Evolutionary conservation across 164 flowering plant genomes (phyloP), one percentile per base, ranked within the genome.

Genomic region (Malania oleifera): DNA sequence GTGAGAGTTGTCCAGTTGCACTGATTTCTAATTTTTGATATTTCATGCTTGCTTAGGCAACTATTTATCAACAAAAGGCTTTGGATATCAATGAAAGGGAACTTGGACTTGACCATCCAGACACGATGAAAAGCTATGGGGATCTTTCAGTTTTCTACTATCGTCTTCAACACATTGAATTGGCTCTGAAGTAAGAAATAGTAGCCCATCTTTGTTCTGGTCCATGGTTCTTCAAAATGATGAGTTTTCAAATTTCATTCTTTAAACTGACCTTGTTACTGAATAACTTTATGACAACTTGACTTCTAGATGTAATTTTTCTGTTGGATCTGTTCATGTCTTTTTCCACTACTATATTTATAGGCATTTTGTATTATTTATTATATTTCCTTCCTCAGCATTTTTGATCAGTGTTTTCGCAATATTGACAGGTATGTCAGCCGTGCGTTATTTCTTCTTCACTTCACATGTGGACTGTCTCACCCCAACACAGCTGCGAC

Each of bases 401-500:
- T 18, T 7, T 18, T 60, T 29, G 58, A 27, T 41, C 53, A 27
- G 13, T 8, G 2, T 34, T 27, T 7, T 39, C 54, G 59, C 46
- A 19, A 38, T 60, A 27, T 65, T 64, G 15, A 20, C 80, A 90
- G 97, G 75, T 90, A 90, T 64, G 97, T 90, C 44, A 85, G 85
- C 66, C 95, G 95, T 41, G 97, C 97, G 19, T 59, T 90, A 28
- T 90, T 73, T 66, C 91, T 90, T 64, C 88, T 90, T 19, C 86
- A 90, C 59, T 87, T 83, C 57, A 84, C 88, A 25, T 90, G 97
- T 70, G 97, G 97, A 25, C 75, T 85, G 14, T 85, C 97, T 39
- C 97, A 90, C 64, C 97, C 95, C 25, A 90, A 90, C 71, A 85
- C 92, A 25, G 97, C 97, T 60, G 97, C 97, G 43, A 85, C 97